Percentiles rank a stretch among this genome's conserved stretches.
Evolutionary conservation across 306 rosid species (phyloP).

Genomic region (Lathyrus sativus): DNA sequence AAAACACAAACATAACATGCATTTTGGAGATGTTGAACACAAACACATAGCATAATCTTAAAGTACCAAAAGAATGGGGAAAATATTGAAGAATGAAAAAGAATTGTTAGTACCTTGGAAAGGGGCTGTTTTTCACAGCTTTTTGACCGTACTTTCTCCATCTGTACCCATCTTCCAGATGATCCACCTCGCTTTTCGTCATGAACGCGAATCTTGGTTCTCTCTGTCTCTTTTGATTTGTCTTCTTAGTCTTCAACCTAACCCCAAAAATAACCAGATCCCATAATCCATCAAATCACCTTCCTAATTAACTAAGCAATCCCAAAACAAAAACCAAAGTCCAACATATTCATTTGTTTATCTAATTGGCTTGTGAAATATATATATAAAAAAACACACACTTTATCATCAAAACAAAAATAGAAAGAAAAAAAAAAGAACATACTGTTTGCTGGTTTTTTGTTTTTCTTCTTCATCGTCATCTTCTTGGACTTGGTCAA

Average conservation of each 20-base stretch:
- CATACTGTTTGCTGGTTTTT: slow-evolving; percentile 64
- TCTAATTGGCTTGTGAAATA: slow-evolving; percentile 7
- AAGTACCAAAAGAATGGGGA: background rate
- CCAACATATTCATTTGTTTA: background rate
- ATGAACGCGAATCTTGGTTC: slow-evolving; percentile 91
- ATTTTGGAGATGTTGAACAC: too few species aligned
- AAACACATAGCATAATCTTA: too few species aligned
- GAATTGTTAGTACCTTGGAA: slow-evolving; percentile 59
- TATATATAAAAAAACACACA: slow-evolving; percentile 23
- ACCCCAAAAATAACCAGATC: slow-evolving; percentile 32
- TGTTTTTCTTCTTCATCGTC: slow-evolving; percentile 29
- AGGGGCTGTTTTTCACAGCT: slow-evolving; percentile 93
- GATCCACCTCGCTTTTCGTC: slow-evolving; percentile 99
- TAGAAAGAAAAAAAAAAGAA: background rate
- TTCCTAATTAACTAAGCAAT: slow-evolving; percentile 23
- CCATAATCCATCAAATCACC: slow-evolving; percentile 37
- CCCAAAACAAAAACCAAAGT: slow-evolving; percentile 21
- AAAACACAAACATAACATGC: background rate
- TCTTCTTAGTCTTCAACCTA: slow-evolving; percentile 78
- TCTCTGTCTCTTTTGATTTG: slow-evolving; percentile 73
- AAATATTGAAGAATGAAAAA: background rate
- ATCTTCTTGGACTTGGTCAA: slow-evolving; percentile 34
- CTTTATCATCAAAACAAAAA: slow-evolving; percentile 10
- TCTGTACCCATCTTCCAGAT: slow-evolving; percentile 97
- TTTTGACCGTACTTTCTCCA: slow-evolving; percentile 99